Percentiles rank a stretch among this genome's conserved stretches.
phyloP scores from a whole-genome alignment of 2,329 filamentous ascomycete species.

The Elsinoe ampelina region DNA sequence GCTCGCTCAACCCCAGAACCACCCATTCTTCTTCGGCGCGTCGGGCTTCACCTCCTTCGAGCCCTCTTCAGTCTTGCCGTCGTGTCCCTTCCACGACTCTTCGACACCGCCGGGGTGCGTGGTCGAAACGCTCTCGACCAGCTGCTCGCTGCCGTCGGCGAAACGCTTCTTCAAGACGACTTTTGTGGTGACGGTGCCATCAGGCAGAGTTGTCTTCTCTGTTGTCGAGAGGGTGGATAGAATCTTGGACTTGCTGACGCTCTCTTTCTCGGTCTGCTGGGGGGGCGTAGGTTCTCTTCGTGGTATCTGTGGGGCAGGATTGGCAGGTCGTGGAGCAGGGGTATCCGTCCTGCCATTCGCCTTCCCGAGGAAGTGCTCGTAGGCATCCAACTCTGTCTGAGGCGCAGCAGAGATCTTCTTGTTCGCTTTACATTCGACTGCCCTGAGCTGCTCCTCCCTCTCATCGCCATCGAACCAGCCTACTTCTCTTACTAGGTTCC shows the following conservation, averaged over 20 bases:
- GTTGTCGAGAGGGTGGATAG: conserved; percentile 51
- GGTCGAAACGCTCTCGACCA: conserved; percentile 45
- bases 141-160: conserved; percentile 52
- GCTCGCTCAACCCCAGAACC: conserved; percentile 16
- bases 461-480: conserved; percentile 15
- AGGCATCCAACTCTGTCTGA: conserved; percentile 44
- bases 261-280: background rate
- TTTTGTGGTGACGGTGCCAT: conserved; percentile 51
- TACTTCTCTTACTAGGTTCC: conserved; percentile 18
- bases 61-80: conserved; percentile 9
- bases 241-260: conserved; percentile 24
- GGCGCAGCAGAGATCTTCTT: conserved; percentile 16
- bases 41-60: background rate
- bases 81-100: background rate
- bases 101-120: conserved; percentile 14
- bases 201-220: conserved; percentile 44
- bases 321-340: background rate
- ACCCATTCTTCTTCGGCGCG: conserved; percentile 12
- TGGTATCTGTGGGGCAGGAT: background rate
- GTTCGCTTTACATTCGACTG: conserved; percentile 5
- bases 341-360: background rate
- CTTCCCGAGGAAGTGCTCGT: conserved; percentile 38
- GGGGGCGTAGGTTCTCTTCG: background rate
- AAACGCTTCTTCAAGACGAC: conserved; percentile 50
- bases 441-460: conserved; percentile 6